Conservation (phyloP, 805 yeast species). For the Candida palmyrensis region DNA sequence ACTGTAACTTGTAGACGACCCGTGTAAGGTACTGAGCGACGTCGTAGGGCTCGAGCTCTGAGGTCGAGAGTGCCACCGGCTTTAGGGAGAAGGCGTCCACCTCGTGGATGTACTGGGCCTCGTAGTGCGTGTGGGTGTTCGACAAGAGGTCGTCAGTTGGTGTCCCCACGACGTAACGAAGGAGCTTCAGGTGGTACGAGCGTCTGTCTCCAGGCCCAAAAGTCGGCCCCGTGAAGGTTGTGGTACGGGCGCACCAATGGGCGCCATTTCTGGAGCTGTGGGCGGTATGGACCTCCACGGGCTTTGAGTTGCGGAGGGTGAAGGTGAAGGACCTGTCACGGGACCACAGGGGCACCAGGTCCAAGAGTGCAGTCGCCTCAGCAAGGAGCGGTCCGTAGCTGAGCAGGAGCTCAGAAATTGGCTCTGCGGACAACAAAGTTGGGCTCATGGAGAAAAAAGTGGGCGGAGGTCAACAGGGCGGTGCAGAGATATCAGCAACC, state of each 20-base stretch:
- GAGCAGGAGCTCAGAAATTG: no score
- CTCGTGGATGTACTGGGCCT: conserved; percentile 31
- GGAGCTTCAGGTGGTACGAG: no score
- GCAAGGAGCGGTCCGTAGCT: not conserved
- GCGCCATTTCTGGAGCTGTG: not conserved
- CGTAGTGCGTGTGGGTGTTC: conserved; percentile 29
- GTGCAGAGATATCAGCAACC: no score
- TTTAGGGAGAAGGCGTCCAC: conserved; percentile 19
- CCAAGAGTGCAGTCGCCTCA: conserved; percentile 1
- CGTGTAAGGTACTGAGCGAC: conserved; percentile 24
- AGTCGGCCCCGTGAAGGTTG: conserved; percentile 1
- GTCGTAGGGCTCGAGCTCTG: conserved; percentile 10
- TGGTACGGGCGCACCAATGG: conserved; percentile 4
- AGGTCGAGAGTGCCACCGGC: conserved; percentile 10
- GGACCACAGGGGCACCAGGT: conserved; percentile 1
- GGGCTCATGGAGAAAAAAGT: no score
- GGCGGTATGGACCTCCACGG: conserved; percentile 1
- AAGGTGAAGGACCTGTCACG: not conserved
- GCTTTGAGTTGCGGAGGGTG: not conserved
- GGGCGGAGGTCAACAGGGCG: no score
- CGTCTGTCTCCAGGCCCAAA: no score
- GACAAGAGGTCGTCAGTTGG: not conserved
- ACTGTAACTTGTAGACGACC: conserved; percentile 29
- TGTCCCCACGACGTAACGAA: not conserved
- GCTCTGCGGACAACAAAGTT: no score